Base-by-base conservation (phyloP, 805 yeast genomes). In the Spathaspora girioi region DNA sequence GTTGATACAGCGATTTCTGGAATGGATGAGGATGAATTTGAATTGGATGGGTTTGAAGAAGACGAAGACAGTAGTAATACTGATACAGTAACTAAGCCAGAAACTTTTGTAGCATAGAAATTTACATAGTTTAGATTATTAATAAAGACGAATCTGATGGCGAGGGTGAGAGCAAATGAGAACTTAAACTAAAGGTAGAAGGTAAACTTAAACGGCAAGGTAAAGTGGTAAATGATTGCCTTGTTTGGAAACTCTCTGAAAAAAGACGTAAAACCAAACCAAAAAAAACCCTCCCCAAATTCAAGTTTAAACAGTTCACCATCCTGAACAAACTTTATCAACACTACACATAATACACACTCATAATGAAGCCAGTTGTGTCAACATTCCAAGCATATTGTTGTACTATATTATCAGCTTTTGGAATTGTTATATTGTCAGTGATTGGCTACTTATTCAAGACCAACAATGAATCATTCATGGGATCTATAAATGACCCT, bases 401-500 rank as follows among this genome's bases (percentile, higher is more conserved):
- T 69, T 93, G 99, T 68, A 93, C 98, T 44, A 80, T 93, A 42
- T 77, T 94, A 44, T 91, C 97, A 47, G 91, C 94, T 14, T 93
- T 93, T 67, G 99, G 96, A 52, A 84, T 93, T 32, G 86, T 90
- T 45, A 94, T 93, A 51, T 80, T 93, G 46, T 79, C 96, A 10
- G 87, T 89, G 51, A 81, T 93, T 59, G 99, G 96, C 17, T 81
- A 83, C 58, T 77, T 93, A 56, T 93, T 94, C 75, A 77, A 86
- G 59, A 75, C 74, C 35, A 88, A 84, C 58, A 96, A 89, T 67
- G 98, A 93, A 72, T 79, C 96, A 18, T 86, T 93, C 87, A 85
- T 91, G 74, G 99, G 99, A 4, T 88, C 97, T 40, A 82, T 83
- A 54, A 84, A 78, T 59, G 97, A 92, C 65, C 99, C 99, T 12